Percentiles rank a stretch among this genome's conserved stretches.
phyloP scores from a whole-genome alignment of 2,329 filamentous ascomycete genomes.

The Colletotrichum lini region DNA sequence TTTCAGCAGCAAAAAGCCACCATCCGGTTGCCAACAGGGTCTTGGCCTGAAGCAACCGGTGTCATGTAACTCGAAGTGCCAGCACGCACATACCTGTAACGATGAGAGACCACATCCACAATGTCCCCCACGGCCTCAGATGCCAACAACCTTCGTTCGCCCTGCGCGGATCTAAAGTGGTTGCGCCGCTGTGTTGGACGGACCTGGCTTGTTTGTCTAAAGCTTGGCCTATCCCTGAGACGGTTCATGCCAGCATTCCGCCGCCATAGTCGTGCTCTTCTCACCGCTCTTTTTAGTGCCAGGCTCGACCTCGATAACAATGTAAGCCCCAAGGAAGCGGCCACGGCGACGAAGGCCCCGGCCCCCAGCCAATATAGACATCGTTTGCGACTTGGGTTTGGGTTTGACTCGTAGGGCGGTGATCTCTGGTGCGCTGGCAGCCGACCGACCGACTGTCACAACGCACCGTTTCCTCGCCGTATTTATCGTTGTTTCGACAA shows the following conservation, averaged over 20 bases:
- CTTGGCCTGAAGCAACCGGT: background rate
- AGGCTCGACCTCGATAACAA: conserved; percentile 22
- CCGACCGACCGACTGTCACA: conserved; percentile 3
- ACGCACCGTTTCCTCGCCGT: conserved; percentile 17
- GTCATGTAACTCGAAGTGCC: background rate
- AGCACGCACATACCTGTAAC: background rate
- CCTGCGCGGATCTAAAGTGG: conserved; percentile 12
- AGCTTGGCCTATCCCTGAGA: conserved; percentile 37
- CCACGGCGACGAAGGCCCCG: background rate
- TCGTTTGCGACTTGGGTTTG: background rate
- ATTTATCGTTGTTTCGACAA: background rate
- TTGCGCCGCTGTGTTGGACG: conserved; percentile 7
- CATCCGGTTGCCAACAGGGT: background rate
- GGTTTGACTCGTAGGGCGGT: too few relatives aligned
- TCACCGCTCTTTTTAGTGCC: conserved; percentile 37
- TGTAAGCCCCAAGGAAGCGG: conserved; percentile 8
- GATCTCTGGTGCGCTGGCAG: too few relatives aligned
- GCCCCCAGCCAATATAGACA: background rate
- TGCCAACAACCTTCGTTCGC: background rate
- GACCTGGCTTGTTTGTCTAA: conserved; percentile 4
- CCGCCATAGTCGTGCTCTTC: background rate
- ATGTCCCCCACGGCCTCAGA: conserved; percentile 13
- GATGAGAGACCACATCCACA: conserved; percentile 14
- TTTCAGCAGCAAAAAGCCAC: background rate
- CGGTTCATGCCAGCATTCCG: conserved; percentile 6